Base-by-base conservation (phyloP, 169 alveolate species). In the Eimeria brunetti region DNA sequence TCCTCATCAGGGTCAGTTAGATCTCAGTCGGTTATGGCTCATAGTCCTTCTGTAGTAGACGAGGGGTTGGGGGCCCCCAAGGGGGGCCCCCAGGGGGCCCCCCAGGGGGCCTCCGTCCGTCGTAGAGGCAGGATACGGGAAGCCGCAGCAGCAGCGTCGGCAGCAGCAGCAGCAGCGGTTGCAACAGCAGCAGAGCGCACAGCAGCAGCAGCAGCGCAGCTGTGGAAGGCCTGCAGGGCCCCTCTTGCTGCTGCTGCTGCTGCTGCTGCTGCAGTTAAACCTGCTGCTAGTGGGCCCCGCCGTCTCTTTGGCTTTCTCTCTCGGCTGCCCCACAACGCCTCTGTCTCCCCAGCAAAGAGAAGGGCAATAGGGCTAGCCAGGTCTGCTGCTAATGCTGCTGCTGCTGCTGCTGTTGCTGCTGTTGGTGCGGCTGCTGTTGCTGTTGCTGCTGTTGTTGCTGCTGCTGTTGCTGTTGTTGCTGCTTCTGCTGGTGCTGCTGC, bases 401-500 rank as follows among this genome's bases (percentile, higher is more conserved):
- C 80, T 69, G 41, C 56, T 36, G 33, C 83, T 38, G 83, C 33
- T 73, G 30, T 7, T 73, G 83, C 16, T 33, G 83, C 33, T 41
- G 83, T 20, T 20, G 83, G 30, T 33, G 46, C n/a, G 30, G 51
- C n/a, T 36, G 51, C 27, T 73, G 80, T 18, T 69, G 46, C 80
- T 69, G 46, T 20, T 69, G 38, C 49, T 69, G 80, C 18, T n/a
- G 38, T 33, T 75, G 60, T 18, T 75, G 86, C 62, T 75, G 86
- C 62, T 36, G 86, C 33, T 75, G 86, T 27, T 75, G 86, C 86
- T 67, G 30, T 16, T 58, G 60, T 44, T n/a, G 49, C 24, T 36
- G 60, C 51, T 69, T 88, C 60, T 89, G 38, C 76, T 89, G 38
- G 36, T 36, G 80, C 46, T 67, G 78, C 78, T 67, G 78, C 78